A percentile compares a stretch with the other conserved stretches of the same genome.
Evolutionary conservation across 148 eudicot species (phyloP).

Genomic region (Diospyros lotus): DNA sequence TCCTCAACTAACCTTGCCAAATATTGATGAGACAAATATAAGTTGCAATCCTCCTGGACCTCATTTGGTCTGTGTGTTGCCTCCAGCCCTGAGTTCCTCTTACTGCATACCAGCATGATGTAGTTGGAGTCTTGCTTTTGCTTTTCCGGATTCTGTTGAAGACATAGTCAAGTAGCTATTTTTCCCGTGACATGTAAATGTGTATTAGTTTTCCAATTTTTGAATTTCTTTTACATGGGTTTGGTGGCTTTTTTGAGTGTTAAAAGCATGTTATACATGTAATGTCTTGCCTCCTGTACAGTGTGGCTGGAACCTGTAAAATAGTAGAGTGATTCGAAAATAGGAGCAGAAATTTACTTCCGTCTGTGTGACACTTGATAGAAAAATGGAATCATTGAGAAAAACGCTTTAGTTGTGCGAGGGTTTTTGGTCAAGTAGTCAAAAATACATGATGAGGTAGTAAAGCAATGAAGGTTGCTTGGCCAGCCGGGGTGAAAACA

Average conservation of each 20-base stretch:
- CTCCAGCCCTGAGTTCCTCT: slow-evolving; percentile 87
- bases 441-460: no score
- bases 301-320: slow-evolving; percentile 12
- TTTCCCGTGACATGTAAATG: slow-evolving; percentile 13
- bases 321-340: slow-evolving; percentile 10
- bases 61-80: slow-evolving; percentile 86
- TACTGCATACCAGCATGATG: slow-evolving; percentile 73
- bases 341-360: not conserved
- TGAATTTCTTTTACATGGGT: not conserved
- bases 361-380: no score
- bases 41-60: slow-evolving; percentile 96
- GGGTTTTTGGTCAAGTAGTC: no score
- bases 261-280: not conserved
- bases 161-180: slow-evolving; percentile 4
- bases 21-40: slow-evolving; percentile 60
- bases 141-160: not conserved
- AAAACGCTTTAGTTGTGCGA: no score
- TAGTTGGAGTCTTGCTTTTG: not conserved
- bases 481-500: no score
- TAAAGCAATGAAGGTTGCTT: no score
- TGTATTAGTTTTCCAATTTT: slow-evolving; percentile 13
- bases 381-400: no score
- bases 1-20: slow-evolving; percentile 76
- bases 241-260: slow-evolving; percentile 13
- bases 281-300: slow-evolving; percentile 11